phyloP scores from a whole-genome alignment of 1,139 yeast genomes.

The Saccharomyces hybrid region DNA sequence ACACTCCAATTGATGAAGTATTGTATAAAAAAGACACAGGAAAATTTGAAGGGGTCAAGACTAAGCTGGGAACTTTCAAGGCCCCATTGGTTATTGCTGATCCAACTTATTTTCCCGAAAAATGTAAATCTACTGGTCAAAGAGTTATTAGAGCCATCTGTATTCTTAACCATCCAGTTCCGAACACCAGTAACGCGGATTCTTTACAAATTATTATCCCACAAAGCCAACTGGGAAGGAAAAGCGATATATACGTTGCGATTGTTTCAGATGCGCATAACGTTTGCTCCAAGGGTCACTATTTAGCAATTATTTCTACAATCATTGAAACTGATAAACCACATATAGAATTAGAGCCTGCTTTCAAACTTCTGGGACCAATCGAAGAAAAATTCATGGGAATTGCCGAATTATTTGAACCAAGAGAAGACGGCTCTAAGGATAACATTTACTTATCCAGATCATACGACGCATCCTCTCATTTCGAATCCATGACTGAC shows the following conservation, averaged over 20 bases:
- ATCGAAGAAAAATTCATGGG: conserved; percentile 87
- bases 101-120: conserved; percentile 94
- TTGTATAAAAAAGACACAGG: conserved; percentile 57
- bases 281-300: conserved; percentile 85
- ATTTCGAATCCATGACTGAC: conserved; percentile 92
- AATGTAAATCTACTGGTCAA: conserved; percentile 77
- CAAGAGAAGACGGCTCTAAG: conserved; percentile 70
- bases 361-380: conserved; percentile 81
- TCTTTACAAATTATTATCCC: conserved; percentile 93
- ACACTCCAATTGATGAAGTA: conserved; percentile 88
- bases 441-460: conserved; percentile 77
- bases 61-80: conserved; percentile 85
- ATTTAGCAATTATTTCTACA: conserved; percentile 89
- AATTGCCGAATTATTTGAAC: conserved; percentile 85
- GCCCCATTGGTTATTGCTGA: conserved; percentile 96
- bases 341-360: conserved; percentile 88
- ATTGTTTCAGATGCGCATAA: conserved; percentile 84
- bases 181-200: conserved; percentile 75
- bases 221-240: conserved; percentile 89
- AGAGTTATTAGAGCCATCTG: conserved; percentile 94
- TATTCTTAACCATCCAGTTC: conserved; percentile 81
- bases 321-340: conserved; percentile 92
- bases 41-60: conserved; percentile 67
- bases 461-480: conserved; percentile 91
- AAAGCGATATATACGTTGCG: conserved; percentile 91